These are phyloP conservation scores for Pseudogymnoascus sp. DNA, from an alignment of 2,329 filamentous ascomycete genomes.

Conservation along the genomic window DNA sequence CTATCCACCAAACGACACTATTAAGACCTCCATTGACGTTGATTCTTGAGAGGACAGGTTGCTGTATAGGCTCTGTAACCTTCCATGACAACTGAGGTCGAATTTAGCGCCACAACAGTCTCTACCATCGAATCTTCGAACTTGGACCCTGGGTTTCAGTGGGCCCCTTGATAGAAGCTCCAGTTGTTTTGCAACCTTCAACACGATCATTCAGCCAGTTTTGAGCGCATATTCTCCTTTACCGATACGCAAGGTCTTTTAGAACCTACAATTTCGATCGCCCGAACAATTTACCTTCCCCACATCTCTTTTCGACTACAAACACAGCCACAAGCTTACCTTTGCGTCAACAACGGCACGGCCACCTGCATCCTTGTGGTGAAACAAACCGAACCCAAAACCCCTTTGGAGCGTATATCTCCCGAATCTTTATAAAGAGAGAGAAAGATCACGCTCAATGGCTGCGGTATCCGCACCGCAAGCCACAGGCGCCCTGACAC, in stretches of 20 bases:
- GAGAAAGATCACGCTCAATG: constrained; percentile 21
- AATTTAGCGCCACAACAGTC: constrained; percentile 1
- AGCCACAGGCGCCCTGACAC: constrained; percentile 28
- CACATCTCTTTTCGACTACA: neutral
- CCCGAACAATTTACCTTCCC: neutral
- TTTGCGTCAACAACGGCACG: constrained; percentile 9
- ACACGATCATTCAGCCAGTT: constrained; percentile 8
- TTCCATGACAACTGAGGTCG: neutral
- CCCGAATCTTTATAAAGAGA: constrained; percentile 5
- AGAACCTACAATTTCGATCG: constrained; percentile 9
- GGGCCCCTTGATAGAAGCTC: constrained; percentile 4
- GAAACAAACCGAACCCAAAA: constrained; percentile 9
- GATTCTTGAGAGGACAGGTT: neutral
- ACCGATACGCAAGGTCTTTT: neutral
- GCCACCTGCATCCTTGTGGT: constrained; percentile 8
- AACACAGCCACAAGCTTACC: constrained; percentile 3
- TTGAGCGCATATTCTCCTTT: neutral
- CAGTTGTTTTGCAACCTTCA: constrained; percentile 8
- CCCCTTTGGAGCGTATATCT: constrained; percentile 1
- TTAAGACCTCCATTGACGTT: neutral
- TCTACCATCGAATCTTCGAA: constrained; percentile 4
- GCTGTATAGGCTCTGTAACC: constrained; percentile 1
- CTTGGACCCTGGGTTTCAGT: constrained; percentile 9
- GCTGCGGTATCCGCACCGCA: constrained; percentile 33
- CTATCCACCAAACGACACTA: neutral